These are phyloP conservation scores for Leccinum holopus DNA, from an alignment of 1,284 basidiomycete genomes.

Conservation along the genomic window DNA sequence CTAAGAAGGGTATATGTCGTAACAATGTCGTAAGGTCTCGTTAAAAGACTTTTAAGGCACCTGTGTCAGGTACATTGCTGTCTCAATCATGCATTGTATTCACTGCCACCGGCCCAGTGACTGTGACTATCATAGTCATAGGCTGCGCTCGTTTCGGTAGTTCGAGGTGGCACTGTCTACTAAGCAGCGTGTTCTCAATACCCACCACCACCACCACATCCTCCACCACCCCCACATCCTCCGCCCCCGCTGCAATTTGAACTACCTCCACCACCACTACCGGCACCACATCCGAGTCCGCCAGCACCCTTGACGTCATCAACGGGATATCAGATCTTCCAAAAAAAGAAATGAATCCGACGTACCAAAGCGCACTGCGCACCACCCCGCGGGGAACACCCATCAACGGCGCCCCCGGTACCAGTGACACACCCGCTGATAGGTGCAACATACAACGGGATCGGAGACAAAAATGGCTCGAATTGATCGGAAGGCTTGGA, in stretches of 20 bases:
- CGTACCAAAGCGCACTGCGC: slow-evolving; percentile 10
- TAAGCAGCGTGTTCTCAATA: too few relatives aligned
- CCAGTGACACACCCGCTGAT: slow-evolving; percentile 19
- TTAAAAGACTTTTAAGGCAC: background rate
- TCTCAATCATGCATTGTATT: too few relatives aligned
- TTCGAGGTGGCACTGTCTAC: too few relatives aligned
- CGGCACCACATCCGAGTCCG: too few relatives aligned
- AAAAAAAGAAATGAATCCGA: background rate
- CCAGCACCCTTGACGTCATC: background rate
- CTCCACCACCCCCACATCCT: background rate
- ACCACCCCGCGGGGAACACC: background rate
- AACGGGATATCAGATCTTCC: background rate
- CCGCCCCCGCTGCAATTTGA: background rate
- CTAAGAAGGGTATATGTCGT: background rate
- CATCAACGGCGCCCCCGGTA: slow-evolving; percentile 19
- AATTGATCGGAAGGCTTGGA: background rate
- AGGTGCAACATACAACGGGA: slow-evolving; percentile 32
- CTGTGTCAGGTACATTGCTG: background rate
- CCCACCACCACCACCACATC: background rate
- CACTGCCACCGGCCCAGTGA: too few relatives aligned
- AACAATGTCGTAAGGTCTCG: background rate
- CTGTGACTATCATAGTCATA: too few relatives aligned
- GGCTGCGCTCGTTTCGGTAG: too few relatives aligned
- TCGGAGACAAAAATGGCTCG: slow-evolving; percentile 32
- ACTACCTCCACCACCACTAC: background rate